Conservation (phyloP, 2,329 filamentous ascomycete genomes). For the Aureobasidium sp. region DNA sequence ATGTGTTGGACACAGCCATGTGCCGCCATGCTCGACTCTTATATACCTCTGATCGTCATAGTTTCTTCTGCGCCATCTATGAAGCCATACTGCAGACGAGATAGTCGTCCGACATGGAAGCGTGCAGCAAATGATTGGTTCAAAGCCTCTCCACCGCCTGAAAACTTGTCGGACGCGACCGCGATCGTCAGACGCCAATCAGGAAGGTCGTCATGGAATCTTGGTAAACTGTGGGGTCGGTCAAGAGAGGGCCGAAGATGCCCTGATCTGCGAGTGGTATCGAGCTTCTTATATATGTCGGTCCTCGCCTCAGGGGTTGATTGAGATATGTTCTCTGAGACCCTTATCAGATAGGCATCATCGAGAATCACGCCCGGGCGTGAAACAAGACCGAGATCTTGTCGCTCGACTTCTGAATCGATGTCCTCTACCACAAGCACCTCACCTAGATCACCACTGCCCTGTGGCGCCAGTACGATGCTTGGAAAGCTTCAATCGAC, state of each 20-base stretch:
- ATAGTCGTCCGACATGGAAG: neutral
- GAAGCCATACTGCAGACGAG: conserved; percentile 9
- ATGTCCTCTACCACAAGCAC: neutral
- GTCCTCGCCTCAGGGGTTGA: neutral
- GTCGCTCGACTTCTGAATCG: neutral
- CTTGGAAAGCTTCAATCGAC: neutral
- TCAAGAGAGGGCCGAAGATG: neutral
- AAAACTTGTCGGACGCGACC: neutral
- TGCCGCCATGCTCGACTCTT: neutral
- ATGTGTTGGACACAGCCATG: neutral
- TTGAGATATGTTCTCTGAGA: neutral
- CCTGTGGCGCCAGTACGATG: neutral
- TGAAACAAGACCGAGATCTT: neutral
- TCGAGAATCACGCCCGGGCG: neutral
- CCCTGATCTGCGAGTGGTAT: neutral
- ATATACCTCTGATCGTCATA: neutral
- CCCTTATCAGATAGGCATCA: neutral
- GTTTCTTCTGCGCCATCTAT: neutral
- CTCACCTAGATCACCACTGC: neutral
- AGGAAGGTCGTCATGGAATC: conserved; percentile 6
- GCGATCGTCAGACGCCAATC: neutral
- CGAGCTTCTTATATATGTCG: neutral
- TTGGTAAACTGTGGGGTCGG: neutral
- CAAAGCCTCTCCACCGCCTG: neutral
- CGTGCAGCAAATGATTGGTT: conserved; percentile 9